Evolutionary conservation across 2,329 filamentous ascomycete species (phyloP).

Genomic region (Ophiostoma tasmaniense): DNA sequence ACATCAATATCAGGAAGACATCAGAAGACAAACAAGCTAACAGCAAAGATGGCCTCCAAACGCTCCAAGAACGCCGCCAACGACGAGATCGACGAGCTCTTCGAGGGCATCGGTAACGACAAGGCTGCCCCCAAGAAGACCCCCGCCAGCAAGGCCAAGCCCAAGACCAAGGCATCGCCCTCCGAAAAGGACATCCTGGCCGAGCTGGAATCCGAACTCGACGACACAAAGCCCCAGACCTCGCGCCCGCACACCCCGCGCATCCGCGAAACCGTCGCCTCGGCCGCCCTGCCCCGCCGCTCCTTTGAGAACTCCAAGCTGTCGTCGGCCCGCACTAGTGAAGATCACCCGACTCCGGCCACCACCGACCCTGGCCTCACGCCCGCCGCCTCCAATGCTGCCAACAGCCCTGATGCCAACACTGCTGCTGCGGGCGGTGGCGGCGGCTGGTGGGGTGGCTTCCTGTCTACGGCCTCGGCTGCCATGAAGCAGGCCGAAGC

Average conservation of each 20-base stretch:
- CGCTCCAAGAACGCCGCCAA: slow-evolving; percentile 44
- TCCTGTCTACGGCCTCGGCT: slow-evolving; percentile 75
- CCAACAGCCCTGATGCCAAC: neutral
- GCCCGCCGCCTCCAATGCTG: slow-evolving; percentile 20
- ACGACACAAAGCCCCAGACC: slow-evolving; percentile 52
- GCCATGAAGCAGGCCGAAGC: slow-evolving; percentile 60
- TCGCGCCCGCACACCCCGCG: slow-evolving; percentile 79
- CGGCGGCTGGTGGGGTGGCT: slow-evolving; percentile 82
- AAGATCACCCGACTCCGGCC: slow-evolving; percentile 37
- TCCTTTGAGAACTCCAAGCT: slow-evolving; percentile 18
- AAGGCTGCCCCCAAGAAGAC: slow-evolving; percentile 30
- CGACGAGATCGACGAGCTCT: slow-evolving; percentile 58
- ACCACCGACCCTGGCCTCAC: slow-evolving; percentile 27
- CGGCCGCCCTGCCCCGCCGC: slow-evolving; percentile 33
- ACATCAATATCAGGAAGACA: neutral
- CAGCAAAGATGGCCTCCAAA: slow-evolving; percentile 49
- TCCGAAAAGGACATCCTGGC: slow-evolving; percentile 69
- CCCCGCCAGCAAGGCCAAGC: slow-evolving; percentile 33
- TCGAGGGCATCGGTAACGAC: slow-evolving; percentile 47
- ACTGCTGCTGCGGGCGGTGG: slow-evolving; percentile 1
- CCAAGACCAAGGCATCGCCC: slow-evolving; percentile 38
- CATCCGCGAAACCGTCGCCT: slow-evolving; percentile 42
- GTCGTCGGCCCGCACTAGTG: slow-evolving; percentile 47
- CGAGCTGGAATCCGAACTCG: slow-evolving; percentile 73
- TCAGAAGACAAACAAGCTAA: neutral